A percentile compares a stretch with the other conserved stretches of the same genome.
Evolutionary conservation across 352 stramenopile genomes (phyloP).

Genomic region (Halophytophthora polymorphica): DNA sequence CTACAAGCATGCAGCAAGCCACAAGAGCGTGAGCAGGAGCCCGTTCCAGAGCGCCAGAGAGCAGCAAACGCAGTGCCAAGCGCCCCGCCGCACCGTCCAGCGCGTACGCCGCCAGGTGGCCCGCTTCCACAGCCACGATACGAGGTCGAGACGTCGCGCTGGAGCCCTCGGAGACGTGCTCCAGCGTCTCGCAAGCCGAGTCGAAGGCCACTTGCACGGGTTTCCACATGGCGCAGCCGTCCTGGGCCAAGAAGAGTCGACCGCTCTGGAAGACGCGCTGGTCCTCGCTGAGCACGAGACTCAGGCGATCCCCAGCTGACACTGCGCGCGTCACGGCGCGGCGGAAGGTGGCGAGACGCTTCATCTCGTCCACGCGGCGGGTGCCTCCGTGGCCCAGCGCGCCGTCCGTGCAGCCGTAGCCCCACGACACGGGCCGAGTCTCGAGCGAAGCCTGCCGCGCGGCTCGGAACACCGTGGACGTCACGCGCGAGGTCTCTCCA

Average conservation of each 20-base stretch:
- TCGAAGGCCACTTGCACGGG: constrained; percentile 27
- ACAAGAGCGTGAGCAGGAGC: not conserved
- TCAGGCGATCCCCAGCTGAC: constrained; percentile 52
- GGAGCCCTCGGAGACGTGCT: constrained; percentile 1
- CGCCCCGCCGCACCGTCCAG: constrained; percentile 35
- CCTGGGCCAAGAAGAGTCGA: constrained; percentile 48
- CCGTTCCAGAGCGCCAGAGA: not conserved
- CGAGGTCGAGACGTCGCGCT: constrained; percentile 1
- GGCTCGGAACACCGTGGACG: constrained; percentile 34
- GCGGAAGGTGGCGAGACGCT: constrained; percentile 36
- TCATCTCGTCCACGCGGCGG: constrained; percentile 19
- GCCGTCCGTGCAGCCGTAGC: constrained; percentile 49
- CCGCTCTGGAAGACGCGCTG: constrained; percentile 48
- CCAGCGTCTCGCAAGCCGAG: not conserved
- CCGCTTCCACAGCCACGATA: constrained; percentile 44
- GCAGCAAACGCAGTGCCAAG: not conserved
- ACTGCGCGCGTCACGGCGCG: constrained; percentile 31
- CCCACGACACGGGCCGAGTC: constrained; percentile 46
- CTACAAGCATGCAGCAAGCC: constrained; percentile 14
- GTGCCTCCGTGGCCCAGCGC: constrained; percentile 39
- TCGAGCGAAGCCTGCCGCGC: constrained; percentile 21
- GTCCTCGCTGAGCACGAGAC: constrained; percentile 55
- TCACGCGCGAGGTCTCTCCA: constrained; percentile 38
- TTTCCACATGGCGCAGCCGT: constrained; percentile 54
- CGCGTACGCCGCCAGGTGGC: constrained; percentile 52